phyloP scores from a whole-genome alignment of 2,329 filamentous ascomycete genomes.

The Periconia digitata region DNA sequence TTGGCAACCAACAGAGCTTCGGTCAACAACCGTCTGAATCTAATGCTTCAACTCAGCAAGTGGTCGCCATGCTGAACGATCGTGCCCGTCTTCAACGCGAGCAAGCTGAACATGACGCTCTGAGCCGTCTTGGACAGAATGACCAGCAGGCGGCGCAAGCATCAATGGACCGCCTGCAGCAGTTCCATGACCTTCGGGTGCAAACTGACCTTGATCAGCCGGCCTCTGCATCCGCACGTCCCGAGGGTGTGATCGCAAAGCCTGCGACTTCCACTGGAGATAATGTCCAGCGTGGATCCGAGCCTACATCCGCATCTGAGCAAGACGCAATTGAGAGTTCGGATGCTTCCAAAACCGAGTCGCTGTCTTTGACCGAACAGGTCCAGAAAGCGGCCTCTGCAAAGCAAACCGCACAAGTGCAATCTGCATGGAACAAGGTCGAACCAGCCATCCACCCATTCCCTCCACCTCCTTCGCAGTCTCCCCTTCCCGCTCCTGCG shows the following conservation, averaged over 20 bases:
- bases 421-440: slow-evolving; percentile 61
- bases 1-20: slow-evolving; percentile 48
- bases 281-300: slow-evolving; percentile 18
- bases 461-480: slow-evolving; percentile 73
- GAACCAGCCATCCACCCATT: slow-evolving; percentile 77
- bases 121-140: slow-evolving; percentile 33
- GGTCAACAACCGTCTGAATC: slow-evolving; percentile 52
- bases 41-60: slow-evolving; percentile 56
- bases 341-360: slow-evolving; percentile 41
- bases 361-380: slow-evolving; percentile 77
- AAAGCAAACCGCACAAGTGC: slow-evolving; percentile 58
- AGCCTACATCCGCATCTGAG: slow-evolving; percentile 18
- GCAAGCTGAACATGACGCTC: slow-evolving; percentile 58
- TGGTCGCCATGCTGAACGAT: slow-evolving; percentile 63
- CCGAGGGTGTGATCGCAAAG: slow-evolving; percentile 43
- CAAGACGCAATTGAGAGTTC: slow-evolving; percentile 8
- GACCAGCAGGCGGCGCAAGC: slow-evolving; percentile 44
- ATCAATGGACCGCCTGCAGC: slow-evolving; percentile 70
- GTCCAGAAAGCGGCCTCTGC: slow-evolving; percentile 73
- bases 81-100: slow-evolving; percentile 62
- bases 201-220: slow-evolving; percentile 63
- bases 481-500: slow-evolving; percentile 83
- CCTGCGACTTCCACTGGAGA: slow-evolving; percentile 24
- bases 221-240: slow-evolving; percentile 23
- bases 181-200: slow-evolving; percentile 80